These are phyloP conservation scores for Gynandropsis gynandra DNA, from an alignment of 345 rosid species.

Conservation along the genomic window DNA sequence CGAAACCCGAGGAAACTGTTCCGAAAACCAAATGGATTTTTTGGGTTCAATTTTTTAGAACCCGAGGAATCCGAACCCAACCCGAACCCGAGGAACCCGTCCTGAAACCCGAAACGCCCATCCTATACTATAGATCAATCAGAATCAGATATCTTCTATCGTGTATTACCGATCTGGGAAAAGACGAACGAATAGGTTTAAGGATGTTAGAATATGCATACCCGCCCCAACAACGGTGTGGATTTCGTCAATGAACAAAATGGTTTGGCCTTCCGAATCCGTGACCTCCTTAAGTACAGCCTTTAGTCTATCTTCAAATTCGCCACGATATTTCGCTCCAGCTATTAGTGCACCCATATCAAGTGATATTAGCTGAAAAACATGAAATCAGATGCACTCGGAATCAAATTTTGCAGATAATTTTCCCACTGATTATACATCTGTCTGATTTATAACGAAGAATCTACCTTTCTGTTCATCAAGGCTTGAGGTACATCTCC, in stretches of 20 bases:
- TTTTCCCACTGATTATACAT: no score
- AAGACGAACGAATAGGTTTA: no score
- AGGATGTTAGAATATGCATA: conserved; percentile 19
- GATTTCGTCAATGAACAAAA: conserved; percentile 96
- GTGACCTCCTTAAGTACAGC: conserved; percentile 96
- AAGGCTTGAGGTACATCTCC: conserved; percentile 99
- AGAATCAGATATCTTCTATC: no score
- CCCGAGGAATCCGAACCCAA: no score
- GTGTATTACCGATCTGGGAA: no score
- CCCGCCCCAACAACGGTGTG: conserved; percentile 99
- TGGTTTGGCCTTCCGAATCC: conserved; percentile 86
- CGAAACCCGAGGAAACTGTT: no score
- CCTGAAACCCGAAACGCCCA: background rate
- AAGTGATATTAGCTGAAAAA: conserved; percentile 77
- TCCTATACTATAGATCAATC: no score
- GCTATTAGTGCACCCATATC: conserved; percentile 99
- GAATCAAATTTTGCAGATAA: no score
- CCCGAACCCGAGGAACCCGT: no score
- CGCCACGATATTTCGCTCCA: conserved; percentile 97
- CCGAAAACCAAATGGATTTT: no score
- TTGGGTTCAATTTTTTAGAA: no score
- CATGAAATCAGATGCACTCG: background rate
- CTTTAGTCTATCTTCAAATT: conserved; percentile 96
- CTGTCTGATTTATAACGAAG: no score
- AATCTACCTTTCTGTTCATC: conserved; percentile 80